Evolutionary conservation across 768 basidiomycete genomes (phyloP), one percentile per base, ranked within the genome.

Genomic region (Albatrellus ellisii): DNA sequence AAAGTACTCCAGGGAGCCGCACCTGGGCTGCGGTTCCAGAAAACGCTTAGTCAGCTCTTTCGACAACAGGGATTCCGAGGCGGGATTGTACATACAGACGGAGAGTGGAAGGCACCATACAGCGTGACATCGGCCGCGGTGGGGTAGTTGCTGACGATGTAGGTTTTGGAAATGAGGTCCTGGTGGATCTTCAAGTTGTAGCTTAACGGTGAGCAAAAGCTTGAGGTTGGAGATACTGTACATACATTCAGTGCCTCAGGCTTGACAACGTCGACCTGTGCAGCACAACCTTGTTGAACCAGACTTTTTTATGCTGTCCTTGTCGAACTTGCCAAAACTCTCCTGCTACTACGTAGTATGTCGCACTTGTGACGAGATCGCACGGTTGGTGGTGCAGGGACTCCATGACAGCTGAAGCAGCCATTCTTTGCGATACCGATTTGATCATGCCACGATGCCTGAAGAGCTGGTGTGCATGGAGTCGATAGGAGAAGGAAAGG

Each of bases 71-170:
- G 27, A 7, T 20, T 40, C 21, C 18, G 26, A 6, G 33, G n/a
- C n/a, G n/a, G n/a, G n/a, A n/a, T n/a, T n/a, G n/a, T n/a, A 46
- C 86, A 46, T 56, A 95, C 94, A 47, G 92, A 56, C 37, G 70
- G 65, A 6, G 89, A 78, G 58, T 92, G 84, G 24, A 98, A 69
- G n/a, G 79, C 75, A 21, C 82, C 90, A 59, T 92, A 98, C 36
- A 97, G 62, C 8, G 85, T 85, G 42, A 90, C 74, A 59, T 99
- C 95, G 34, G 92, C 94, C 3, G 79, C 83, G 15, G 90, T 88
- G 42, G 90, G 66, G 52, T 82, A 73, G 61, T 87, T 85, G 57
- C 73, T 74, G 52, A 90, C 83, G 53, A 91, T 60, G 61, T 88
- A 97, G 18, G 91, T 95, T 53, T 79, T 72, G 18, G 85, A 75